Evolutionary conservation across 306 rosid genomes (phyloP), one percentile per base, ranked within the genome.

Genomic region (Quercus agrifolia): DNA sequence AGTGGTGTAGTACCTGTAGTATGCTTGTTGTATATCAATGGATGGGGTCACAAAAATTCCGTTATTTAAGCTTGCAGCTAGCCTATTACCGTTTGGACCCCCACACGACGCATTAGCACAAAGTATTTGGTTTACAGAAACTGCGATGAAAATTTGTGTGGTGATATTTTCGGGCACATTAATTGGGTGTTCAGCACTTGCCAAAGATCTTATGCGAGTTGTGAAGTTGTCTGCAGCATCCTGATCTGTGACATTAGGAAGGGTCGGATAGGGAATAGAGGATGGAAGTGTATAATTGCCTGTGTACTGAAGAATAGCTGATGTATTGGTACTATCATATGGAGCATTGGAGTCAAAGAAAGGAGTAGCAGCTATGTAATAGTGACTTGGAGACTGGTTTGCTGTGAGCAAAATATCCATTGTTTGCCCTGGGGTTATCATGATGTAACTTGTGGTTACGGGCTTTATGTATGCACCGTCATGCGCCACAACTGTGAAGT

Each of bases 401-500:
- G 88, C 83, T 49, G 74, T 74, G 54, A 87, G 20, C 74, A 87
- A 83, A 14, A 85, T 57, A 15, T 87, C 91, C 87, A 87, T 83
- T 19, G 91, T 85, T 78, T 87, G 87, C 21, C 91, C 91, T 8
- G 91, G 91, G 14, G 79, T 35, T 58, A 85, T 87, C 80, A 83
- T 61, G 27, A 87, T 78, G 82, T 80, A 87, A 5, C 18, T 5
- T 9, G 84, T 72, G 15, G 30, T 83, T 3, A 85, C 18, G 1
- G 91, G 87, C 68, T 83, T 85, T 18, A 80, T 66, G 80, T 87
- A 87, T 49, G 82, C 46, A 0, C 78, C 91, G 33, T 85, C 91
- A 28, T 30, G 80, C 11, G 62, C 77, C 2, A 87, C 88, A 0
- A 87, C 71, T 4, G 85, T 82, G 33, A 87, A 44, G 44, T 31